These are phyloP conservation scores for Fusarium lyarnte DNA, from an alignment of 2,329 filamentous ascomycete genomes.

Conservation along the genomic window DNA sequence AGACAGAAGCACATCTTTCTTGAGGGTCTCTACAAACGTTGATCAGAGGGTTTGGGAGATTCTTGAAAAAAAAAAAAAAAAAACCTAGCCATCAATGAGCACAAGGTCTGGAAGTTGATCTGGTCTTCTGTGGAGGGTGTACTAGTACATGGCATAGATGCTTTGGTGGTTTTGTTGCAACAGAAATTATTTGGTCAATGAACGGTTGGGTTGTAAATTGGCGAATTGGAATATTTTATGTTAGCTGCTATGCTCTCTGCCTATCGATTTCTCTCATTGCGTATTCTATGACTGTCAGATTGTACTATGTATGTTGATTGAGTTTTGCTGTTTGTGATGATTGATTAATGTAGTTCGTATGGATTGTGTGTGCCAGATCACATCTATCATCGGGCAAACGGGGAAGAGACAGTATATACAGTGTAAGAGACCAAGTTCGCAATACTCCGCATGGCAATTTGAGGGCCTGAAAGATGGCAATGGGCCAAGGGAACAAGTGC, in stretches of 20 bases:
- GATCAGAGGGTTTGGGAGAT: not conserved
- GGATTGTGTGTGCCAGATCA: not conserved
- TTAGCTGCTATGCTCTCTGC: not conserved
- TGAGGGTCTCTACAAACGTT: not conserved
- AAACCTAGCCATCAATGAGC: not conserved
- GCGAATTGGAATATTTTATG: conserved; percentile 29
- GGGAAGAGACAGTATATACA: not conserved
- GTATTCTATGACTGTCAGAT: not conserved
- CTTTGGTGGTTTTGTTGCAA: conserved; percentile 23
- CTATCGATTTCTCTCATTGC: not conserved
- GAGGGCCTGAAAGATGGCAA: not conserved
- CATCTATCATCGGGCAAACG: not conserved
- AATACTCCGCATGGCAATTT: not conserved
- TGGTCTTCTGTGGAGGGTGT: conserved; percentile 24
- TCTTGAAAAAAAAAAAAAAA: not conserved
- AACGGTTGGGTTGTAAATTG: conserved; percentile 13
- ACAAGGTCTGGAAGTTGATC: conserved; percentile 3
- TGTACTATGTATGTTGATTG: not conserved
- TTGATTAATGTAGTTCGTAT: not conserved
- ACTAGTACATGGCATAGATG: conserved; percentile 34
- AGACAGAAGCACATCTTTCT: not conserved
- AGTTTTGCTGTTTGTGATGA: not conserved
- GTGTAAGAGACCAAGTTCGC: not conserved
- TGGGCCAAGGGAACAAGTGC: conserved; percentile 1
- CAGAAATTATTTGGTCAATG: conserved; percentile 13